phyloP scores from a whole-genome alignment of 768 basidiomycete species.

The Scleroderma bovista region DNA sequence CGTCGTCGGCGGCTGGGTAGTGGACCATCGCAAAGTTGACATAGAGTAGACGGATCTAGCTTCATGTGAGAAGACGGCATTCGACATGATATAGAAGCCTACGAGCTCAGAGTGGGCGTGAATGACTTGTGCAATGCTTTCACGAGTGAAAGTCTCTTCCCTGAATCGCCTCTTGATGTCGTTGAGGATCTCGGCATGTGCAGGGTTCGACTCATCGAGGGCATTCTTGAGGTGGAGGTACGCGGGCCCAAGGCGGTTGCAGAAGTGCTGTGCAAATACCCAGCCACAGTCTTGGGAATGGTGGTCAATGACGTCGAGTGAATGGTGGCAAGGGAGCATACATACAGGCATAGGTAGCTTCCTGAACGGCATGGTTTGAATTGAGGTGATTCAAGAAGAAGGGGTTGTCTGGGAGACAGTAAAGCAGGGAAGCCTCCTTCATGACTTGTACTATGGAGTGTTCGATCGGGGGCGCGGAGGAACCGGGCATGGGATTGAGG shows the following conservation, averaged over 20 bases:
- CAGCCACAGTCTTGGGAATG: slow-evolving; percentile 74
- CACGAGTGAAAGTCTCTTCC: slow-evolving; percentile 97
- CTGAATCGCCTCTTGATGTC: slow-evolving; percentile 95
- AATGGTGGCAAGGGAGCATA: slow-evolving; percentile 4
- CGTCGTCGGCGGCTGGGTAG: slow-evolving; percentile 68
- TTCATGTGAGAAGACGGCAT: not conserved
- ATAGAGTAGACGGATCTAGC: slow-evolving; percentile 84
- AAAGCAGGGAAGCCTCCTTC: slow-evolving; percentile 93
- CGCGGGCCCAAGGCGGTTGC: slow-evolving; percentile 87
- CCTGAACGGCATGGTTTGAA: slow-evolving; percentile 82
- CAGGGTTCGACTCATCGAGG: slow-evolving; percentile 82
- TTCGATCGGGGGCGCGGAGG: slow-evolving; percentile 85
- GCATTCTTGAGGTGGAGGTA: slow-evolving; percentile 88
- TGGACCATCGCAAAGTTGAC: slow-evolving; percentile 98
- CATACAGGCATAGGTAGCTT: slow-evolving; percentile 91
- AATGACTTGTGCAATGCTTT: slow-evolving; percentile 87
- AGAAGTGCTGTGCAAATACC: slow-evolving; percentile 98
- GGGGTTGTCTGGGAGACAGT: slow-evolving; percentile 92
- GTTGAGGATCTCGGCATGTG: slow-evolving; percentile 89
- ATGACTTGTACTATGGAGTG: slow-evolving; percentile 95
- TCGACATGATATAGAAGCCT: slow-evolving; percentile 19
- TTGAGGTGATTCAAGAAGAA: slow-evolving; percentile 55
- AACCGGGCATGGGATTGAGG: slow-evolving; percentile 82
- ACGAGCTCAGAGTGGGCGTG: slow-evolving; percentile 85
- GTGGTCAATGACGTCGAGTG: not conserved